These are phyloP conservation scores for Talaromyces sp. DNA, from an alignment of 2,329 filamentous ascomycete genomes.

Conservation along the genomic window DNA sequence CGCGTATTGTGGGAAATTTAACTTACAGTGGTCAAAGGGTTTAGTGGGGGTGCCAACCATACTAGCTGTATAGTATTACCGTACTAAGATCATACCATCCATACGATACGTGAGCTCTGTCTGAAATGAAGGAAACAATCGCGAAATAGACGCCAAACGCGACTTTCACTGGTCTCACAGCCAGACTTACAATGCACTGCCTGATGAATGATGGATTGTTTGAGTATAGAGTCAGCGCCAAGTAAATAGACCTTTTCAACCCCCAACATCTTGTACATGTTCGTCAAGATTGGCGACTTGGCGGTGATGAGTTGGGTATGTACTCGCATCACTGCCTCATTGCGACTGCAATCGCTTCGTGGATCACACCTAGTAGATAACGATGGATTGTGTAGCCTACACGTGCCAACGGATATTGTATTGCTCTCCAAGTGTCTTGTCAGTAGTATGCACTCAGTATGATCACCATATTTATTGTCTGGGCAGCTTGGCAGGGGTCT, in stretches of 20 bases:
- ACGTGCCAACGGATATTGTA: background rate
- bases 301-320: background rate
- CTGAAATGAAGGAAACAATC: background rate
- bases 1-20: background rate
- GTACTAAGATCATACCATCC: background rate
- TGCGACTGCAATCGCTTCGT: background rate
- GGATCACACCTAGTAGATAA: background rate
- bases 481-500: slow-evolving; percentile 15
- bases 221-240: background rate
- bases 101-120: background rate
- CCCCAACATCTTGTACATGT: background rate
- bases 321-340: background rate
- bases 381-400: background rate
- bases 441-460: background rate
- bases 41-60: background rate
- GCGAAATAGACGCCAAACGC: slow-evolving; percentile 5
- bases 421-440: background rate
- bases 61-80: background rate
- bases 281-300: background rate
- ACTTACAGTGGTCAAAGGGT: background rate
- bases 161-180: background rate
- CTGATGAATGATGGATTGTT: background rate
- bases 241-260: background rate
- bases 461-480: slow-evolving; percentile 16
- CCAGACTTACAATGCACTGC: background rate